Conservation (phyloP, 495 filamentous ascomycete species). For the Viridothelium virens region DNA sequence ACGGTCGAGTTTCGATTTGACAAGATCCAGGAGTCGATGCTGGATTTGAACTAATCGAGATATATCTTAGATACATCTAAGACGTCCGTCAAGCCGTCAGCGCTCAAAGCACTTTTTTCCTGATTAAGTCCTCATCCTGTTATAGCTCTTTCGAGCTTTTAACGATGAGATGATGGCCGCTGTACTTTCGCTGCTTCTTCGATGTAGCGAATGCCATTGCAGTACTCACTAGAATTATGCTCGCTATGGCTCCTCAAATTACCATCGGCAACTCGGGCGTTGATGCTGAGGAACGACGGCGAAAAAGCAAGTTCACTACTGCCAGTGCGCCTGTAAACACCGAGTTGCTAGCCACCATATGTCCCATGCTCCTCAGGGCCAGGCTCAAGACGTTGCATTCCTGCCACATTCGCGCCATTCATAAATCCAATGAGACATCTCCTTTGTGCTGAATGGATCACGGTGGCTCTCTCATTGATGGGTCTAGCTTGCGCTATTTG, state of each 20-base stretch:
- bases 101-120: too few species aligned
- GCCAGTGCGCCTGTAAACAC: slow-evolving; percentile 75
- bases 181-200: not conserved
- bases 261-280: slow-evolving; percentile 73
- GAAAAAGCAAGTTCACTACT: slow-evolving; percentile 62
- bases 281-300: slow-evolving; percentile 51
- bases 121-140: too few species aligned
- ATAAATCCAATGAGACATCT: slow-evolving; percentile 76
- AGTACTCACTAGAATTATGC: slow-evolving; percentile 54
- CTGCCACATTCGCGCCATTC: slow-evolving; percentile 53
- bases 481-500: slow-evolving; percentile 38
- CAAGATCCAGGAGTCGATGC: too few species aligned
- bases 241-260: slow-evolving; percentile 75
- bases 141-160: too few species aligned
- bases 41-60: too few species aligned
- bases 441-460: slow-evolving; percentile 73
- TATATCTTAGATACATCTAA: too few species aligned
- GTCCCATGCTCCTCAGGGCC: slow-evolving; percentile 91
- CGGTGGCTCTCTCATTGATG: slow-evolving; percentile 88
- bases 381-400: slow-evolving; percentile 69
- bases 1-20: too few species aligned
- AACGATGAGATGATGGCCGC: too few species aligned
- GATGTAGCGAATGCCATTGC: not conserved
- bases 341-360: slow-evolving; percentile 90
- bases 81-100: too few species aligned